A percentile compares a stretch with the other conserved stretches of the same genome.
Evolutionary conservation across 371 early-diverging fungal species (phyloP).

Genomic region (Polyrhizophydium stewartii): DNA sequence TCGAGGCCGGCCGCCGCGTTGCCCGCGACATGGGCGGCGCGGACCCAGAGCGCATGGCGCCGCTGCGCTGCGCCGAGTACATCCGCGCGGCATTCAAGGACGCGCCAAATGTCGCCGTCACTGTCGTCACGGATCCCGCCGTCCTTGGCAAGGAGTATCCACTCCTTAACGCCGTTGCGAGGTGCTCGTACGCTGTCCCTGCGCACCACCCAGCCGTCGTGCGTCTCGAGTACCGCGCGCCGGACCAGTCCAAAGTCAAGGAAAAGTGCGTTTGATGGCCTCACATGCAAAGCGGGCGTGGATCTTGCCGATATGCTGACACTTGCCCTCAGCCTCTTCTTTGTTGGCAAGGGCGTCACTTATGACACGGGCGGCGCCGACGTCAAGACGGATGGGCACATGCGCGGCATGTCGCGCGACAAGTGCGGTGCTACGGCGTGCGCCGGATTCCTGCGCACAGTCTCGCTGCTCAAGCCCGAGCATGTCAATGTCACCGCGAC

Average conservation of each 20-base stretch:
- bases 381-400: slow-evolving; percentile 76
- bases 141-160: slow-evolving; percentile 75
- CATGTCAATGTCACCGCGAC: slow-evolving; percentile 67
- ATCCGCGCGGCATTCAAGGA: slow-evolving; percentile 54
- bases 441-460: slow-evolving; percentile 77
- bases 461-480: slow-evolving; percentile 58
- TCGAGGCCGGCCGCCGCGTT: slow-evolving; percentile 72
- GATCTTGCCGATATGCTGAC: neutral
- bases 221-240: slow-evolving; percentile 70
- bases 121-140: slow-evolving; percentile 62
- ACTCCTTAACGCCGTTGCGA: slow-evolving; percentile 74
- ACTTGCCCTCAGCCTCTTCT: slow-evolving; percentile 53
- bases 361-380: slow-evolving; percentile 90
- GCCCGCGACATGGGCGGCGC: slow-evolving; percentile 77
- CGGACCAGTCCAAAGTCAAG: slow-evolving; percentile 68
- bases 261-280: slow-evolving; percentile 60
- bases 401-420: slow-evolving; percentile 90
- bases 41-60: slow-evolving; percentile 86
- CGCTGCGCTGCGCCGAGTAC: slow-evolving; percentile 67
- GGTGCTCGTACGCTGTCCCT: slow-evolving; percentile 69
- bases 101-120: slow-evolving; percentile 51
- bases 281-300: neutral
- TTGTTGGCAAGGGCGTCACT: slow-evolving; percentile 89
- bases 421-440: slow-evolving; percentile 85
- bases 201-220: slow-evolving; percentile 77